Conservation (phyloP, 1,284 basidiomycete genomes). For the Mrakiaceae sp. region DNA sequence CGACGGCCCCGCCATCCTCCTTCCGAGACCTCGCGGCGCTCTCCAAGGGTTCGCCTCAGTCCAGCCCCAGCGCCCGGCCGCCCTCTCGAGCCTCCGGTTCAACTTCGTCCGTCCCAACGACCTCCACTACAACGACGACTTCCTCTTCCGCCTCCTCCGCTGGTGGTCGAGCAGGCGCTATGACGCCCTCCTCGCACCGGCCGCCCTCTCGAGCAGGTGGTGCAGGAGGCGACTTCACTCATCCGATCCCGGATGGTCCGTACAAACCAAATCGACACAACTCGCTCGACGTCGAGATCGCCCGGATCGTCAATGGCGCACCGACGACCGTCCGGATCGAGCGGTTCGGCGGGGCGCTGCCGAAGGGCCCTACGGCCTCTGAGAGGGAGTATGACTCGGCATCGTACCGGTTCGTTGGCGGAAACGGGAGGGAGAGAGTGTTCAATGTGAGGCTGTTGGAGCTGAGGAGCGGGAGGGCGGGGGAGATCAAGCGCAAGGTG, state of each 20-base stretch:
- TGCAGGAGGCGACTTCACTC: not conserved
- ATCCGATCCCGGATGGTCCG: not conserved
- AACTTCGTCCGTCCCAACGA: not conserved
- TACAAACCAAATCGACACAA: conserved; percentile 4
- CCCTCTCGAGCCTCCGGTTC: no score
- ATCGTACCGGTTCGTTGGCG: not conserved
- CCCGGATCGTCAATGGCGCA: conserved; percentile 1
- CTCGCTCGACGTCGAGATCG: conserved; percentile 10
- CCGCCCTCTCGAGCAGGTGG: not conserved
- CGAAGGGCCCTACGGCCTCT: not conserved
- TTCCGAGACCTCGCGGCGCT: not conserved
- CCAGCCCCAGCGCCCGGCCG: not conserved
- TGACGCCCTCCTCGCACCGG: not conserved
- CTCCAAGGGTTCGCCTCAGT: not conserved
- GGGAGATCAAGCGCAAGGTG: not conserved
- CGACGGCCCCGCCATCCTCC: not conserved
- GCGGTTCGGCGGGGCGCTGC: not conserved
- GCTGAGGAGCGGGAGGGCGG: not conserved
- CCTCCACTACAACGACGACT: not conserved
- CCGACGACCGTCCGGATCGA: not conserved
- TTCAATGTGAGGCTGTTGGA: not conserved
- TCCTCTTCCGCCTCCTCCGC: conserved; percentile 7
- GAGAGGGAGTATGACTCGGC: not conserved
- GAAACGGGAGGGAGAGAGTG: not conserved
- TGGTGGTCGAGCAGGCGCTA: not conserved